Conservation (phyloP, 2,329 filamentous ascomycete genomes). For the Neopestalotiopsis clavispora region DNA sequence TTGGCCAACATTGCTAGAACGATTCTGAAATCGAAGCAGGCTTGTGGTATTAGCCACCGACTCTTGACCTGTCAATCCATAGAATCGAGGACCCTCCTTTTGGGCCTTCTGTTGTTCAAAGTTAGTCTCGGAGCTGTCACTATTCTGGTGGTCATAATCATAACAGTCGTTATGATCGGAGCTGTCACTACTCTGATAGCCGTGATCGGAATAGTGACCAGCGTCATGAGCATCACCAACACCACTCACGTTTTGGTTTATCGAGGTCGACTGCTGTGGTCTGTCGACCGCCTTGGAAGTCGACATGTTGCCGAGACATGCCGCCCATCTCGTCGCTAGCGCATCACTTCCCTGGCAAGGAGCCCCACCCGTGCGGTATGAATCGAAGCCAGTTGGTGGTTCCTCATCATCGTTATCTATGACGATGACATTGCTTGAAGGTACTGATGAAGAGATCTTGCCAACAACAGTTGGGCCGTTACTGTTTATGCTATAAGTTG, state of each 20-base stretch:
- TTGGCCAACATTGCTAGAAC: neutral
- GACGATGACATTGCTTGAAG: neutral
- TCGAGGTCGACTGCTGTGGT: too few relatives aligned
- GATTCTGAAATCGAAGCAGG: slow-evolving; percentile 15
- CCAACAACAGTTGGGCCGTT: neutral
- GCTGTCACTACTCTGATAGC: neutral
- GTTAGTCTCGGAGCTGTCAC: neutral
- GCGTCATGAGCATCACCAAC: neutral
- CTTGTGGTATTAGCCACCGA: neutral
- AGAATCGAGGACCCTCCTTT: neutral
- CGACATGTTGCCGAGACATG: too few relatives aligned
- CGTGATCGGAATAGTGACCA: neutral
- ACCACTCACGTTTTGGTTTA: neutral
- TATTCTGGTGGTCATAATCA: neutral
- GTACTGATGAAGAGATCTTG: neutral
- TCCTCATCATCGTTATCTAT: neutral
- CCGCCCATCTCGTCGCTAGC: too few relatives aligned
- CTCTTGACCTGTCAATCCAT: neutral
- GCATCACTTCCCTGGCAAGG: too few relatives aligned
- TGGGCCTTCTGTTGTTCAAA: neutral
- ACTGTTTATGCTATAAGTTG: neutral
- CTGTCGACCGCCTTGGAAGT: too few relatives aligned
- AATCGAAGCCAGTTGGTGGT: too few relatives aligned
- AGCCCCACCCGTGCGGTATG: too few relatives aligned
- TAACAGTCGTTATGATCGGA: neutral